Conservation (phyloP, 768 basidiomycete genomes). For the Serendipita indica region DNA sequence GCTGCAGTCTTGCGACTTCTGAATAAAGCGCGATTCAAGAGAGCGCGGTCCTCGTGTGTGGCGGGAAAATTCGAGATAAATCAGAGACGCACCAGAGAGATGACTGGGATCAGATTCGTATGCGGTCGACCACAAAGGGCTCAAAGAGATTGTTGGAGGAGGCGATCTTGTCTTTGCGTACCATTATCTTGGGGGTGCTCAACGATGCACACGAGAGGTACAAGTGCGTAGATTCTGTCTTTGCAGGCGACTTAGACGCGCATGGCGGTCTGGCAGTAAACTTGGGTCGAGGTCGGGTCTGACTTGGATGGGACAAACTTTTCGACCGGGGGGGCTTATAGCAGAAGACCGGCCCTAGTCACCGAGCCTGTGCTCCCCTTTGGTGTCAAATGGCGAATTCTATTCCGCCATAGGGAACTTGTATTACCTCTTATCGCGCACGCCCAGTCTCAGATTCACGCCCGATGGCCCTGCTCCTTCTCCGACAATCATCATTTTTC, state of each 20-base stretch:
- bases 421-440: neutral
- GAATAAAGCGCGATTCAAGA: too few relatives aligned
- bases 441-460: neutral
- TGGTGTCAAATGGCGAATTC: slow-evolving; percentile 6
- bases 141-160: neutral
- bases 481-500: neutral
- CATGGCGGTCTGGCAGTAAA: neutral
- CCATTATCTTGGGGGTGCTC: slow-evolving; percentile 2
- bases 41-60: neutral
- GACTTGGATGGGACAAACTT: neutral
- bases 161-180: neutral
- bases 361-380: neutral
- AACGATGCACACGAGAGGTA: neutral
- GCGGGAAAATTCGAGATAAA: too few relatives aligned
- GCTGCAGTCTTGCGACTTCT: neutral
- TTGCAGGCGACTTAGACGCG: neutral
- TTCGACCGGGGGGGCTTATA: neutral
- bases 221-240: neutral
- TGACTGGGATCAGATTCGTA: neutral
- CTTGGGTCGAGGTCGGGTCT: neutral
- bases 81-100: neutral
- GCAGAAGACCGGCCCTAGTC: neutral
- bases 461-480: neutral
- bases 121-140: slow-evolving; percentile 5
- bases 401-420: neutral